Conservation (phyloP, 163 green algal genomes). For the Scenedesmus sp. region DNA sequence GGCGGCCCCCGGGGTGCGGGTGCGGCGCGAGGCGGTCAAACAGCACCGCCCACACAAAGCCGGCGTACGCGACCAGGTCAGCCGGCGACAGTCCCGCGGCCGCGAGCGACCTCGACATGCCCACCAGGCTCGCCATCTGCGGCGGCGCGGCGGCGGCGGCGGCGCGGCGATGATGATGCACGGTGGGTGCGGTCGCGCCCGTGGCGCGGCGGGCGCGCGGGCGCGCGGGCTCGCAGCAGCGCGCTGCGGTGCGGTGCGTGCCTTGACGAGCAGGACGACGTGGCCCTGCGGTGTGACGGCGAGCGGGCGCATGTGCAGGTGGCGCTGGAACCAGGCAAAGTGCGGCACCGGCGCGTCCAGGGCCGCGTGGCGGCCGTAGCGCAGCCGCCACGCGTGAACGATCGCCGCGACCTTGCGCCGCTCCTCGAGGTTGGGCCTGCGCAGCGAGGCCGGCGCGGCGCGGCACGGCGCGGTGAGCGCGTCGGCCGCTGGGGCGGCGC, state of each 20-base stretch:
- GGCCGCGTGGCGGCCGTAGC: not conserved
- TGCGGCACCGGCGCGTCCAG: not conserved
- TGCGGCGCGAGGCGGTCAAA: constrained; percentile 33
- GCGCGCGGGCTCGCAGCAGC: too few relatives aligned
- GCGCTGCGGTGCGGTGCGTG: not conserved
- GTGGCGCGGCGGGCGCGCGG: too few relatives aligned
- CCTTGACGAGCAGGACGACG: constrained; percentile 41
- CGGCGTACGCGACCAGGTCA: constrained; percentile 26
- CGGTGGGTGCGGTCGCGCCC: not conserved
- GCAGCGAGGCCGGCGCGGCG: too few relatives aligned
- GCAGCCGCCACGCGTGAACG: constrained; percentile 10
- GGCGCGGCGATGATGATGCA: not conserved
- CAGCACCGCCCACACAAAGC: constrained; percentile 41
- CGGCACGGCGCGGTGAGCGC: too few relatives aligned
- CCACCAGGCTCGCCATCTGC: constrained; percentile 17
- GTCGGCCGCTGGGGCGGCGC: too few relatives aligned
- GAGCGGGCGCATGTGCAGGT: constrained; percentile 6
- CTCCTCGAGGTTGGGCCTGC: constrained; percentile 38
- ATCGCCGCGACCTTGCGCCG: constrained; percentile 7
- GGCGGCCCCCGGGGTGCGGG: constrained; percentile 14
- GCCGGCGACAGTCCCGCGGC: not conserved
- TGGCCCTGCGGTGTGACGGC: constrained; percentile 8
- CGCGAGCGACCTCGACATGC: not conserved
- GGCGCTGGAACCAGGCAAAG: constrained; percentile 33
- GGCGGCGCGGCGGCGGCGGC: not conserved